Evolutionary conservation across 352 stramenopile genomes (phyloP).

Genomic region (Phytophthora hibernalis): DNA sequence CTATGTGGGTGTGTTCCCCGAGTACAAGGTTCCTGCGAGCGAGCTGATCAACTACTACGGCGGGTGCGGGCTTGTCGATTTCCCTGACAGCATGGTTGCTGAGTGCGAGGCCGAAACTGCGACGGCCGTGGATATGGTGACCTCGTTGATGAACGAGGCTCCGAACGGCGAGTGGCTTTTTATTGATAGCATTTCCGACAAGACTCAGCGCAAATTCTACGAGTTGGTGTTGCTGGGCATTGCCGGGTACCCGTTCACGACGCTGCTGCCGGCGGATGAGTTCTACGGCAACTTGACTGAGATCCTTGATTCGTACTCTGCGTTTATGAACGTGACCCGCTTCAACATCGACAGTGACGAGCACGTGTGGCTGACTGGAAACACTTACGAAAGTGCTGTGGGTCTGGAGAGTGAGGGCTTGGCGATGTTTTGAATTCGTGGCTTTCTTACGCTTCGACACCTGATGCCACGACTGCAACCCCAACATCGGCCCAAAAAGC

Average conservation of each 20-base stretch:
- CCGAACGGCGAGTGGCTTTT: conserved; percentile 48
- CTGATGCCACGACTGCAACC: neutral
- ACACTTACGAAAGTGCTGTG: conserved; percentile 5
- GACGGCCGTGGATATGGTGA: conserved; percentile 38
- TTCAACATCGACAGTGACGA: conserved; percentile 28
- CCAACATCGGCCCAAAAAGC: neutral
- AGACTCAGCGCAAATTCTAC: conserved; percentile 58
- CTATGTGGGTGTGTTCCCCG: conserved; percentile 58
- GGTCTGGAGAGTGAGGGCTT: neutral
- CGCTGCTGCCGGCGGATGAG: conserved; percentile 35
- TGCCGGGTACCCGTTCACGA: conserved; percentile 46
- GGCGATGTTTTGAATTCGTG: conserved; percentile 10
- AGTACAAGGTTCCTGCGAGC: conserved; percentile 31
- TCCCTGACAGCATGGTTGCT: conserved; percentile 37
- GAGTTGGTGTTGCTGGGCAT: conserved; percentile 46
- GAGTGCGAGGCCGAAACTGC: conserved; percentile 41
- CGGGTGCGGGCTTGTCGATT: conserved; percentile 36
- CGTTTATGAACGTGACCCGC: conserved; percentile 15
- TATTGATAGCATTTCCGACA: conserved; percentile 52
- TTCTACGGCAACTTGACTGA: conserved; percentile 43
- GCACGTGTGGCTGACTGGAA: conserved; percentile 14
- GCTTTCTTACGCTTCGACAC: conserved; percentile 1
- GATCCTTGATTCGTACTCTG: conserved; percentile 36
- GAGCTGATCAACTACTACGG: conserved; percentile 52
- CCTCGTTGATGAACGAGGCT: conserved; percentile 37